phyloP scores from a whole-genome alignment of 2,329 filamentous ascomycete species.

The Aureobasidium sp. region DNA sequence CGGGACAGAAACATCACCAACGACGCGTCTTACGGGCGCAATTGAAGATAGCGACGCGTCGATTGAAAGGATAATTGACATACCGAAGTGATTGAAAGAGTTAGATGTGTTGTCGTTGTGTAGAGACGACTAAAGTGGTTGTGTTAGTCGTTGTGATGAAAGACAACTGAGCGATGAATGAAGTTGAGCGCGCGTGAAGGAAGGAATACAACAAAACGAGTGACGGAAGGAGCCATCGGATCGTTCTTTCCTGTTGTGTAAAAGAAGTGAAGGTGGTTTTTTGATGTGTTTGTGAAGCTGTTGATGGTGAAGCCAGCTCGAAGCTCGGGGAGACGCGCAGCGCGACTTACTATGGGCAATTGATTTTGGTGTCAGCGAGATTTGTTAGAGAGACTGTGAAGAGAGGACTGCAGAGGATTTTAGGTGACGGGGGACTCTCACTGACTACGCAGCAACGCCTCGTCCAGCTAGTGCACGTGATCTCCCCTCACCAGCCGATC shows the following conservation, averaged over 20 bases:
- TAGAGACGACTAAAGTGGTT: neutral
- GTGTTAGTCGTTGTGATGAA: neutral
- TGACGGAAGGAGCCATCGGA: neutral
- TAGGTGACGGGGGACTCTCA: neutral
- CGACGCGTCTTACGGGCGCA: constrained; percentile 7
- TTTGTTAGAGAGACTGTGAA: no score
- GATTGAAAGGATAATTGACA: neutral
- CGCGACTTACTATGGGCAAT: no score
- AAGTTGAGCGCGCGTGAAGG: neutral
- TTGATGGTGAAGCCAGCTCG: neutral
- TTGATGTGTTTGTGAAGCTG: constrained; percentile 1
- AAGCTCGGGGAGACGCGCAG: neutral
- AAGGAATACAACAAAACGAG: neutral
- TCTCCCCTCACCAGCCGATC: neutral
- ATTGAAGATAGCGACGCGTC: neutral
- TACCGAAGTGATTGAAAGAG: constrained; percentile 4
- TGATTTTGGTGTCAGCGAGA: neutral
- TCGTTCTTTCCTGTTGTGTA: neutral
- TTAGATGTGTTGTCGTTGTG: neutral
- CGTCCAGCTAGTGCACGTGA: neutral
- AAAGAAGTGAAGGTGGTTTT: neutral
- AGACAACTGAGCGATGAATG: neutral
- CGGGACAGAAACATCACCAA: neutral
- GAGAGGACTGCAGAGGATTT: neutral
- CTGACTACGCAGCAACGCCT: no score